Evolutionary conservation across 192 early-diverging fungal genomes (phyloP).

Genomic region (Coemansia sp.): DNA sequence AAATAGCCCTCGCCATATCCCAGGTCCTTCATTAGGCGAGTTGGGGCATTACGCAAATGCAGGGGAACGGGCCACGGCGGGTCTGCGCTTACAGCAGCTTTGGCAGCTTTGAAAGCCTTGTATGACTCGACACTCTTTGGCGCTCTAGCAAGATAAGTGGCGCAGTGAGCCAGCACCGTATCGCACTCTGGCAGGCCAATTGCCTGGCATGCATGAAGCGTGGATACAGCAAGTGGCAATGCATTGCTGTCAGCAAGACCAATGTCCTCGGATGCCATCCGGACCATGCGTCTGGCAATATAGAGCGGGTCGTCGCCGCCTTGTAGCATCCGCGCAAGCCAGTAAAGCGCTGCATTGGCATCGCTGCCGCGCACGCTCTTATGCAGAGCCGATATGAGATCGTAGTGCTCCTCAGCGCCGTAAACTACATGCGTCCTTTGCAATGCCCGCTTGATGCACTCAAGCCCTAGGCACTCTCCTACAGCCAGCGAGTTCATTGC

Average conservation of each 20-base stretch:
- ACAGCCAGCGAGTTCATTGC: slow-evolving; percentile 31
- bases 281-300: slow-evolving; percentile 73
- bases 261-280: slow-evolving; percentile 86
- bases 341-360: slow-evolving; percentile 77
- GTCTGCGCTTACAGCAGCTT: slow-evolving; percentile 59
- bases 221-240: slow-evolving; percentile 67
- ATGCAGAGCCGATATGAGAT: slow-evolving; percentile 86
- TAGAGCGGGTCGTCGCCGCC: slow-evolving; percentile 91
- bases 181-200: slow-evolving; percentile 96
- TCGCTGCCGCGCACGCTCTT: slow-evolving; percentile 87
- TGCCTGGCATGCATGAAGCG: slow-evolving; percentile 80
- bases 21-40: slow-evolving; percentile 73
- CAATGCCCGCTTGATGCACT: slow-evolving; percentile 66
- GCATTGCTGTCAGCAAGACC: slow-evolving; percentile 81
- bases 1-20: slow-evolving; percentile 80
- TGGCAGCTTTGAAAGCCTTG: slow-evolving; percentile 69
- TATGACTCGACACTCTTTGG: slow-evolving; percentile 82
- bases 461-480: slow-evolving; percentile 35
- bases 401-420: slow-evolving; percentile 86
- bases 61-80: slow-evolving; percentile 78
- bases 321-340: slow-evolving; percentile 87
- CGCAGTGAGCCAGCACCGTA: slow-evolving; percentile 75
- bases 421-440: slow-evolving; percentile 81
- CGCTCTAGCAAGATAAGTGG: slow-evolving; percentile 73
- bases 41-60: slow-evolving; percentile 82